Percentiles rank a stretch among this genome's conserved stretches.
Conservation (phyloP, 2,329 filamentous ascomycete genomes). For the Diatrype stigma region DNA sequence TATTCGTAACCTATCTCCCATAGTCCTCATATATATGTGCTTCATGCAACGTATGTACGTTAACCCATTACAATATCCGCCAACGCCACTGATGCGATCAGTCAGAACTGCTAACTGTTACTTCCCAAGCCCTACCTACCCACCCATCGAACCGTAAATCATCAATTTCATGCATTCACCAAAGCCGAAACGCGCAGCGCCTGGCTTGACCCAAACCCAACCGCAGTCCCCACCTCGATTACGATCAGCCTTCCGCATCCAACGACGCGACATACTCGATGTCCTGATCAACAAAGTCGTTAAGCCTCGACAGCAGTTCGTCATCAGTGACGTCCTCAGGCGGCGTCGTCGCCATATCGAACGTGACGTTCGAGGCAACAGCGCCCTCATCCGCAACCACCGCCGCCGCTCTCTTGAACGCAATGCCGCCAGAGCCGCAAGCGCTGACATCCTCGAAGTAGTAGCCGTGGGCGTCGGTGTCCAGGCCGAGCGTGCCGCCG, state of each 20-base stretch:
- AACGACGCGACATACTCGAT: conserved; percentile 8
- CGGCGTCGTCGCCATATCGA: conserved; percentile 16
- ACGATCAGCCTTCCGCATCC: conserved; percentile 1
- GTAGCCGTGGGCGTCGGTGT: conserved; percentile 40
- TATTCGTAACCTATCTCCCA: background rate
- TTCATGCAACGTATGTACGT: no score
- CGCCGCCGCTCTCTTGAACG: conserved; percentile 10
- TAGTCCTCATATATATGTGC: no score
- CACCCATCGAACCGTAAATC: no score
- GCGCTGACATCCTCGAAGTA: conserved; percentile 44
- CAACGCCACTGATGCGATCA: background rate
- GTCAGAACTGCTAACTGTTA: no score
- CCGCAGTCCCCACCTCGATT: background rate
- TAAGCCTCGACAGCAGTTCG: conserved; percentile 19
- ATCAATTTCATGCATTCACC: no score
- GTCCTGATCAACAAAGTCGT: conserved; percentile 22
- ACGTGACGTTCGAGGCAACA: conserved; percentile 6
- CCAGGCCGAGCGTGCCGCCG: conserved; percentile 41
- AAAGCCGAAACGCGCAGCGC: no score
- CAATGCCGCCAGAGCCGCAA: conserved; percentile 30
- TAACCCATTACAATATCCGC: background rate
- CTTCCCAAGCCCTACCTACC: no score
- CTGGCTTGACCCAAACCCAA: background rate
- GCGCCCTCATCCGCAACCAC: no score
- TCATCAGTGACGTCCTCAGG: conserved; percentile 17